A percentile compares a stretch with the other conserved stretches of the same genome.
phyloP scores from a whole-genome alignment of 1,139 yeast species.

The Debaryomyces singareniensis region DNA sequence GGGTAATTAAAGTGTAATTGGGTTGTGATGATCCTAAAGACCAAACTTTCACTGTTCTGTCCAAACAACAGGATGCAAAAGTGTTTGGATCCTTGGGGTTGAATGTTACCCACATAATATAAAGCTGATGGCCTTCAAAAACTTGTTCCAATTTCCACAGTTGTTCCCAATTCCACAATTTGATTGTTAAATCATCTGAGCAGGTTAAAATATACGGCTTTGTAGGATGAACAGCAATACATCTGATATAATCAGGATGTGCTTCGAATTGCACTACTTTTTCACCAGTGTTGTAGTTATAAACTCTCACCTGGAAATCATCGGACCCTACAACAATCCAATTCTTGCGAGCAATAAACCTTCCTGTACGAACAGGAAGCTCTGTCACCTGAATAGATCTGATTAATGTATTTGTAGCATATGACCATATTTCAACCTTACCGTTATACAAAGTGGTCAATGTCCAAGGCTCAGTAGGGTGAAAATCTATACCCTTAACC shows the following conservation, averaged over 20 bases:
- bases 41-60: constrained; percentile 96
- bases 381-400: constrained; percentile 75
- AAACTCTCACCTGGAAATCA: constrained; percentile 89
- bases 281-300: constrained; percentile 93
- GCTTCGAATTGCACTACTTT: constrained; percentile 94
- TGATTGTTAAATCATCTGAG: constrained; percentile 86
- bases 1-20: constrained; percentile 86
- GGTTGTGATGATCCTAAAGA: constrained; percentile 85
- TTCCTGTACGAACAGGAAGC: constrained; percentile 93
- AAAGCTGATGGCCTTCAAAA: constrained; percentile 94
- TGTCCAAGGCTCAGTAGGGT: constrained; percentile 97
- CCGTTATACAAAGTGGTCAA: constrained; percentile 82
- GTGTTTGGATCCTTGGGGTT: constrained; percentile 98
- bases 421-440: constrained; percentile 87
- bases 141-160: constrained; percentile 86
- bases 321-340: constrained; percentile 97
- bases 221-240: constrained; percentile 89
- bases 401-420: constrained; percentile 60
- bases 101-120: constrained; percentile 89
- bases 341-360: constrained; percentile 90
- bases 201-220: constrained; percentile 85
- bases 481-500: constrained; percentile 96
- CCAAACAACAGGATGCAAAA: constrained; percentile 95
- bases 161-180: constrained; percentile 96
- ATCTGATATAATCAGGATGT: constrained; percentile 93